Base-by-base conservation (phyloP, 441 rosid species). In the Gossypium gossypioides region DNA sequence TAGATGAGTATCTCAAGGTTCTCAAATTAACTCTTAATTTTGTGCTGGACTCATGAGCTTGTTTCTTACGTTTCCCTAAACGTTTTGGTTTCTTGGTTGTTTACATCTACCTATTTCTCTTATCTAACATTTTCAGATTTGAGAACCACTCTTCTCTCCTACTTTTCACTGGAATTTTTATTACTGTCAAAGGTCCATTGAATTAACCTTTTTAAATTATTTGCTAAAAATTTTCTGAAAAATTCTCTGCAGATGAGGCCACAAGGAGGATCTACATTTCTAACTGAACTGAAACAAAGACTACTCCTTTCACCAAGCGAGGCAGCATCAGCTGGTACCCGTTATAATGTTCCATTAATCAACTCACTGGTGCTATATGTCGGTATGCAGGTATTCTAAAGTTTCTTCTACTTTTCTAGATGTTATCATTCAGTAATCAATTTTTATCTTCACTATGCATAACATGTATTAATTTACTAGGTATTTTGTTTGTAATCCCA, bases 291-390 rank as follows among this genome's bases (percentile, higher is more conserved):
- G 82, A 93, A 93, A 81, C 97, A 89, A 81, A 90, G 91, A 76
- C 78, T 96, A 58, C 86, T 91, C 37, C 93, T 96, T 50, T 80
- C 88, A 32, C 79, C 96, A 25, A 79, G 85, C 68, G 97, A 90
- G 76, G 97, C 92, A 82, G 85, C 86, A 34, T 68, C 85, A 18
- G 92, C 99, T 40, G 98, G 99, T 70, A 90, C 99, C 10, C 87
- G 83, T 68, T 93, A 96, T 83, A 94, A 87, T 62, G 97, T 90
- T 59, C 92, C 96, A 7, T 82, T 96, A 82, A 91, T 96, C 72
- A 96, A 96, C 79, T 96, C 99, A 58, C 94, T 96, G 70, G 98
- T 96, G 78, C 96, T 95, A 69, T 95, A 95, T 80, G 87, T 93
- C 34, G 99, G 99, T 79, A 91, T 95, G 95, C 99, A 95, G 97